Evolutionary conservation across 306 rosid genomes (phyloP).

Genomic region (Rubus parviflorus): DNA sequence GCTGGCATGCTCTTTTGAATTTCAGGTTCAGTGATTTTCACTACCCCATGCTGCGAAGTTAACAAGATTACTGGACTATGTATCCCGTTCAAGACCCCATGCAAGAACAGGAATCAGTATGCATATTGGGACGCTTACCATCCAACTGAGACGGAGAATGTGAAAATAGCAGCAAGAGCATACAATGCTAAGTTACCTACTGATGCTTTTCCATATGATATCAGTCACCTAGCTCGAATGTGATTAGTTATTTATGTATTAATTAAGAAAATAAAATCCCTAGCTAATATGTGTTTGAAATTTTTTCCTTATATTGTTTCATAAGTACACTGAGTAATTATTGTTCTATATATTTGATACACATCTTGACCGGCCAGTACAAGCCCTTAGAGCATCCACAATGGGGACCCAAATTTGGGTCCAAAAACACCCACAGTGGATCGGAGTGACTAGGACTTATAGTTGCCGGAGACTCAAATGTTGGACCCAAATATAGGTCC

Average conservation of each 20-base stretch:
- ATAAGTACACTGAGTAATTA: too few relatives aligned
- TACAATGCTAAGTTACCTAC: not conserved
- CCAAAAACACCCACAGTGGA: too few relatives aligned
- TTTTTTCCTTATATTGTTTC: too few relatives aligned
- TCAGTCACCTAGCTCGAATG: not conserved
- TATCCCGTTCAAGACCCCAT: not conserved
- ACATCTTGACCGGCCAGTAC: too few relatives aligned
- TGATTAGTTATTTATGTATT: not conserved
- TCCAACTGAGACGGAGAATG: conserved; percentile 21
- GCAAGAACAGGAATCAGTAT: conserved; percentile 4
- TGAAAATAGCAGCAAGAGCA: conserved; percentile 8
- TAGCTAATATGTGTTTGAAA: too few relatives aligned
- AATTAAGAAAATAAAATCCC: too few relatives aligned
- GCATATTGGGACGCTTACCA: conserved; percentile 29
- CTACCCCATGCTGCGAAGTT: conserved; percentile 23
- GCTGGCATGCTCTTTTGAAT: not conserved
- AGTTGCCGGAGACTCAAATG: too few relatives aligned
- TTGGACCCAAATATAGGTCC: too few relatives aligned
- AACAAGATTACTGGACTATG: not conserved
- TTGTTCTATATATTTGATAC: too few relatives aligned
- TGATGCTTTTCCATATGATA: conserved; percentile 20
- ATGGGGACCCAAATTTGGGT: too few relatives aligned
- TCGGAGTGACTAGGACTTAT: too few relatives aligned
- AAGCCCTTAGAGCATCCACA: too few relatives aligned
- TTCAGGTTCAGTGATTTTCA: conserved; percentile 1